Conservation (phyloP, 192 early-diverging fungal species). For the Dimargaris verticillata region DNA sequence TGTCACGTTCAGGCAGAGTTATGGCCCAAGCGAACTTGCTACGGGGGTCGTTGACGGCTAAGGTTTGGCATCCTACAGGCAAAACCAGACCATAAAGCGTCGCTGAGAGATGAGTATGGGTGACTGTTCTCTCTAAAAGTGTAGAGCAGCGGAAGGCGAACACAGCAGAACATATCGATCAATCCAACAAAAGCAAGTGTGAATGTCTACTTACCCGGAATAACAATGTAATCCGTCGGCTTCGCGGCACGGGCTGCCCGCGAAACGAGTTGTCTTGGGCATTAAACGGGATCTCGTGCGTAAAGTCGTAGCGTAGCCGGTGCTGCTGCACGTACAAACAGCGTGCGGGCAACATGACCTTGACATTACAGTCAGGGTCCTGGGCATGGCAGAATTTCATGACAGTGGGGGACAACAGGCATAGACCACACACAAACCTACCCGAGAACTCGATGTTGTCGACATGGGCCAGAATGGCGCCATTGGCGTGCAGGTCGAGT, state of each 20-base stretch:
- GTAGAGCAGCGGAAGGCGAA: no score
- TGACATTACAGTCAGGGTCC: slow-evolving; percentile 37
- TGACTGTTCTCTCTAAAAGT: no score
- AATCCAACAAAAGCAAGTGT: no score
- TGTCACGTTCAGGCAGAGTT: no score
- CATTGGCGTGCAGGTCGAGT: slow-evolving; percentile 49
- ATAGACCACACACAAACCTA: slow-evolving; percentile 53
- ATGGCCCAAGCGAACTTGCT: no score
- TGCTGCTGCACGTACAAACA: slow-evolving; percentile 61
- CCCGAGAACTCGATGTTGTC: slow-evolving; percentile 72
- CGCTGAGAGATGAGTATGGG: no score
- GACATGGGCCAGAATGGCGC: slow-evolving; percentile 66
- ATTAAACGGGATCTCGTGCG: slow-evolving; percentile 49
- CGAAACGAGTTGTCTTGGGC: slow-evolving; percentile 30
- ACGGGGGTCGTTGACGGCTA: no score
- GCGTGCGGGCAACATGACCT: slow-evolving; percentile 41
- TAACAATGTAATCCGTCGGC: slow-evolving; percentile 56
- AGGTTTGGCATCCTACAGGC: no score
- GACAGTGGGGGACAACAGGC: slow-evolving; percentile 49
- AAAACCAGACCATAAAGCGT: no score
- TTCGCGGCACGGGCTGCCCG: slow-evolving; percentile 31
- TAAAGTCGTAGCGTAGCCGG: slow-evolving; percentile 53
- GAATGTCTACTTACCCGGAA: slow-evolving; percentile 26
- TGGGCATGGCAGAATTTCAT: slow-evolving; percentile 50
- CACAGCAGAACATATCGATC: no score